Percentiles rank a stretch among this genome's conserved stretches.
These are phyloP conservation scores for Fulvia fulva DNA, from an alignment of 2,329 filamentous ascomycete species.

Conservation along the genomic window DNA sequence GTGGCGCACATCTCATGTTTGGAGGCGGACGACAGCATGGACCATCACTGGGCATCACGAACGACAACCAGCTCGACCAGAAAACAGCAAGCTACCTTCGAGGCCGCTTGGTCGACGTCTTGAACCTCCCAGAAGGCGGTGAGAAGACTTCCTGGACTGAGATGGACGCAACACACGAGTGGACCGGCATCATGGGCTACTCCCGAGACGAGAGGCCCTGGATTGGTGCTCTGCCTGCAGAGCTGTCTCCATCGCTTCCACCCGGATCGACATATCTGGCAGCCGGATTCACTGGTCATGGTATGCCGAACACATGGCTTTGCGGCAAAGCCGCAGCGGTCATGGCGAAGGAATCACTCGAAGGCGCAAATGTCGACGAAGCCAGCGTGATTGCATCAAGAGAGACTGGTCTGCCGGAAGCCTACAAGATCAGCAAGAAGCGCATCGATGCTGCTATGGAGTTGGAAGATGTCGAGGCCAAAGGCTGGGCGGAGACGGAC, in stretches of 20 bases:
- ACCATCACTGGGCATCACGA: conserved; percentile 54
- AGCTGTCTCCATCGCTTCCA: conserved; percentile 7
- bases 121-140: conserved; percentile 32
- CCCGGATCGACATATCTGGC: conserved; percentile 26
- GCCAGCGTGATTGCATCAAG: conserved; percentile 15
- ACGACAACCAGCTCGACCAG: conserved; percentile 57
- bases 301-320: conserved; percentile 70
- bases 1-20: conserved; percentile 59
- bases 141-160: conserved; percentile 35
- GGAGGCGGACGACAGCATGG: conserved; percentile 65
- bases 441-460: conserved; percentile 26
- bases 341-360: conserved; percentile 49
- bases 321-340: conserved; percentile 61
- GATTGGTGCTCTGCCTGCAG: conserved; percentile 63
- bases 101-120: conserved; percentile 35
- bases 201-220: conserved; percentile 64
- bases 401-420: conserved; percentile 26
- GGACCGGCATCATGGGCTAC: conserved; percentile 80
- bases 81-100: conserved; percentile 56
- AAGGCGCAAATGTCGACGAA: conserved; percentile 7
- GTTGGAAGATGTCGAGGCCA: conserved; percentile 25
- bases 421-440: conserved; percentile 26
- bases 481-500: conserved; percentile 27
- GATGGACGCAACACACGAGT: conserved; percentile 50
- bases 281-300: conserved; percentile 55